phyloP scores from a whole-genome alignment of 805 yeast genomes.

The Ogataea neopini region DNA sequence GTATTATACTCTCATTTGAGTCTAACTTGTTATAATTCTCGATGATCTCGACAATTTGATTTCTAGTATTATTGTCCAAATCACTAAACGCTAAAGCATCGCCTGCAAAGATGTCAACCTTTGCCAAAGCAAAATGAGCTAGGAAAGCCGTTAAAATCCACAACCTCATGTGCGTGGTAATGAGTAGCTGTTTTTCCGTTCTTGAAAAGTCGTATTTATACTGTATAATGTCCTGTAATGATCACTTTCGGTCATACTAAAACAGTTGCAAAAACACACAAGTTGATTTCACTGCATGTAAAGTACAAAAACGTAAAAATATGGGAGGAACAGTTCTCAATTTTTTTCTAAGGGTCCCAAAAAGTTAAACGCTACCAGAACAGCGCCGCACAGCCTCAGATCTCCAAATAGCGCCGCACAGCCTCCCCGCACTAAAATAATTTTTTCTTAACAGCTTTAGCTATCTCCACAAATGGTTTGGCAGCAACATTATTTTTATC shows the following conservation, averaged over 20 bases:
- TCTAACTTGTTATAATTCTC: constrained; percentile 21
- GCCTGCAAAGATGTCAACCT: constrained; percentile 2
- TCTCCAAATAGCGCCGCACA: constrained; percentile 6
- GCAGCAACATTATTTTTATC: constrained; percentile 38
- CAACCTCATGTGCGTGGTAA: constrained; percentile 16
- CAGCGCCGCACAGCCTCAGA: constrained; percentile 6
- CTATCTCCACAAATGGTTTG: constrained; percentile 12
- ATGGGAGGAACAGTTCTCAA: not conserved
- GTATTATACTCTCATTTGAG: constrained; percentile 15
- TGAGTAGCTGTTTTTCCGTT: not conserved
- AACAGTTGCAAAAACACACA: not conserved
- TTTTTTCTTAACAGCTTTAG: constrained; percentile 6
- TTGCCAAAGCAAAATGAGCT: constrained; percentile 12
- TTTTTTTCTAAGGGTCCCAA: not conserved
- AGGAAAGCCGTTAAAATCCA: constrained; percentile 11
- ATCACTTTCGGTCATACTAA: not conserved
- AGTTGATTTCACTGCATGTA: not conserved
- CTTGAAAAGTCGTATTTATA: not conserved
- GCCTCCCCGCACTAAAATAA: constrained; percentile 4
- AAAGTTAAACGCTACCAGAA: constrained; percentile 3
- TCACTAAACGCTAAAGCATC: constrained; percentile 11
- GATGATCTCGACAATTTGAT: constrained; percentile 22
- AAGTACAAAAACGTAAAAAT: constrained; percentile 1
- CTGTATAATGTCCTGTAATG: not conserved
- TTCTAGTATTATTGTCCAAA: constrained; percentile 13